Conservation (phyloP, 2,329 filamentous ascomycete genomes). For the Ophioceras dolichostomum region DNA sequence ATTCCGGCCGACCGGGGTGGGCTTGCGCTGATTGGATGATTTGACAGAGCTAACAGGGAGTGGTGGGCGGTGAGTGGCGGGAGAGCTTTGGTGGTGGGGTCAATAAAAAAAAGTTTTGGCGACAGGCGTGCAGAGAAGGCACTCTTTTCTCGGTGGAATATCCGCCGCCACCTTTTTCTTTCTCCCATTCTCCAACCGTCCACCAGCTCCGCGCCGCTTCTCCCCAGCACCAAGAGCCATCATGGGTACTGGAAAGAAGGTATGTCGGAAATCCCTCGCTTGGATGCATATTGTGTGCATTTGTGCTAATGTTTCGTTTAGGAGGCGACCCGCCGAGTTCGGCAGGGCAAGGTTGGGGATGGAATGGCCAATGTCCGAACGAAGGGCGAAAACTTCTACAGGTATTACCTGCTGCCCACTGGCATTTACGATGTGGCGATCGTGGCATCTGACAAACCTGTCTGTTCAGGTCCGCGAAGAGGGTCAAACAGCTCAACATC, state of each 20-base stretch:
- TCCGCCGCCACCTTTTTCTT: not conserved
- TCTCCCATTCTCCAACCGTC: constrained; percentile 11
- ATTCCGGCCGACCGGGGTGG: not conserved
- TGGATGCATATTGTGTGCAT: no score
- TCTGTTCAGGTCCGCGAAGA: constrained; percentile 32
- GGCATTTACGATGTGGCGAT: no score
- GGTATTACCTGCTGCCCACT: constrained; percentile 23
- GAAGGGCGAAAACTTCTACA: constrained; percentile 99
- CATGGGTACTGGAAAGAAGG: constrained; percentile 79
- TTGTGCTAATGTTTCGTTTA: constrained; percentile 20
- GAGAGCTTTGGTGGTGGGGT: not conserved
- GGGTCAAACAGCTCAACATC: constrained; percentile 47
- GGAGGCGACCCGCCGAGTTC: constrained; percentile 68
- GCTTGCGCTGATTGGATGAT: not conserved
- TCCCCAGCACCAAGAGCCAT: constrained; percentile 14
- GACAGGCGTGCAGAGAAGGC: no score
- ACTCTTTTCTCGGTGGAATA: not conserved
- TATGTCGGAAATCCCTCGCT: no score
- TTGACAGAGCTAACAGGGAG: not conserved
- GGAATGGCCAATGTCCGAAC: constrained; percentile 83
- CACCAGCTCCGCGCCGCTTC: no score
- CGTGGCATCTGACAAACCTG: no score
- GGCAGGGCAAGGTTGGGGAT: constrained; percentile 75
- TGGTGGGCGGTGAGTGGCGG: not conserved
- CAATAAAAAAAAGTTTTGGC: constrained; percentile 2